Base-by-base conservation (phyloP, 83 land plant genomes). In the Picea abies region DNA sequence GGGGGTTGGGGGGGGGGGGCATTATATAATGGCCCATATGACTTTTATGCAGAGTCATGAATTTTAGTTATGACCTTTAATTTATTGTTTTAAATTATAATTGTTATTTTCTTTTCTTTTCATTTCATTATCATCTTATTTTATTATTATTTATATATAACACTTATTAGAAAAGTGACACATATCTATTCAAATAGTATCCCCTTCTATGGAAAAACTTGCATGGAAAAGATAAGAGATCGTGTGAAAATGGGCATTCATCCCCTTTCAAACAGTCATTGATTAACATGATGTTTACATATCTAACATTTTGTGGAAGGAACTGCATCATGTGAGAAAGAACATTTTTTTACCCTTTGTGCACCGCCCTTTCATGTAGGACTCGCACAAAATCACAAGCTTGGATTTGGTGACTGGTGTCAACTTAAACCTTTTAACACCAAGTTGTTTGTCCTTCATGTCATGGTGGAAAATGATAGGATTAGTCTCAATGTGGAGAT, bases 331-430 rank as follows among this genome's bases (percentile, higher is more conserved):
- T n/a, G n/a, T n/a, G n/a, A n/a, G n/a, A n/a, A n/a, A n/a, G n/a
- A n/a, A n/a, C n/a, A n/a, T n/a, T n/a, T n/a, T n/a, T n/a, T n/a
- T n/a, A n/a, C n/a, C 87, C 87, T 73, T 68, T 22, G 84, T 62
- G 78, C 87, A 85, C 19, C 84, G 76, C 47, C 87, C 87, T 78
- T 85, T 85, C 64, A 85, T 64, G 63, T 67, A 85, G 37, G 35
- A 79, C 58, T 52, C 82, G 81, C 87, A 85, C 25, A 67, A 70
- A 22, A 79, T 80, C 19, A 65, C 39, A 7, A 41, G 80, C 80
- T 60, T 78, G 25, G 87, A 85, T n/a, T 85, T 85, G 60, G 60
- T 61, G 17, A 84, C 78, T 20, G 39, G 70, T 52, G 37, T 60
- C 84, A 82, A 65, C n/a, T 73, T 83, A 62, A 60, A 76, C 64